Base-by-base conservation (phyloP, 495 filamentous ascomycete species). In the Podospora comata region DNA sequence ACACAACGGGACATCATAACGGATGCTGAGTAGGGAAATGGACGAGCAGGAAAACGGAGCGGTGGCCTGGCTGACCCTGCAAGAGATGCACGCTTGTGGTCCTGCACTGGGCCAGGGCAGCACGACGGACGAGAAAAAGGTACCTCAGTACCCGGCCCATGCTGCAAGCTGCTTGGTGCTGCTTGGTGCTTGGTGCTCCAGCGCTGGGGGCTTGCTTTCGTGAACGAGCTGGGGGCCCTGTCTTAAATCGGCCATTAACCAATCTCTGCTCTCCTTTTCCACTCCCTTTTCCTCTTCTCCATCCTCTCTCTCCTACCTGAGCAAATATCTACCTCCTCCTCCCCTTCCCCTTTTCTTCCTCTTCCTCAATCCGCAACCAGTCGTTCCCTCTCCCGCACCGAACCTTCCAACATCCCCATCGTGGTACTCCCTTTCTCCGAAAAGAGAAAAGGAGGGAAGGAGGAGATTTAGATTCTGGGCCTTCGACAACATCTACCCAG, bases 301-400 rank as follows among this genome's bases (percentile, higher is more conserved):
- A 80, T 82, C 83, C 78, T 82, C 85, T 83, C 78, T 82, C 85
- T 83, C 79, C 84, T 80, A 81, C 83, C 84, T 78, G 78, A 84
- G 79, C 78, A 78, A 82, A 83, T 81, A 83, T 84, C 81, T 82
- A 81, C 19, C 77, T 79, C 79, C 79, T 80, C 81, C 81, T 75
- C 80, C 81, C 77, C 79, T 84, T 83, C 79, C 72, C 76, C 78
- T 75, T 74, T 76, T 70, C 75, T 77, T 32, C 30, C 34, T 79
- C 80, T 79, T 81, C 80, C 78, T 79, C 80, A 79, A 83, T 83
- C 84, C 84, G 76, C 84, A 85, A 85, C 79, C 80, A 83, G 79
- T 84, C 83, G 78, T 84, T 83, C 77, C 76, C 73, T 76, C 73
- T 77, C 70, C 77, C 77, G 71, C 66, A 73, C 77, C 79, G 77